phyloP scores from a whole-genome alignment of 768 basidiomycete species.

The Phanerochaete carnosa region DNA sequence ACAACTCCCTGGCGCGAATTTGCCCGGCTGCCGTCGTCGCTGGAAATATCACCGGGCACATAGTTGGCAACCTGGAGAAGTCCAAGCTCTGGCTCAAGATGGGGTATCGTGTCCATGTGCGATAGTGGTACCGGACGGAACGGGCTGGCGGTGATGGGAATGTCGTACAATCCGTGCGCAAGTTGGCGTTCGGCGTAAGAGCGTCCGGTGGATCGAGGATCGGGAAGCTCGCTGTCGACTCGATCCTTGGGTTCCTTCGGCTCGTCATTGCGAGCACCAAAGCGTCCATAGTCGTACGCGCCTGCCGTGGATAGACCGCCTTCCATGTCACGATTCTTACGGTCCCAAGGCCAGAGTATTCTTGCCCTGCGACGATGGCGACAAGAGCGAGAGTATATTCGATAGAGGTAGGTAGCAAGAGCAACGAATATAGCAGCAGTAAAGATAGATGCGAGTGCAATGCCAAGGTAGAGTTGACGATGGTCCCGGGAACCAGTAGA shows the following conservation, averaged over 20 bases:
- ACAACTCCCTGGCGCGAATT: constrained; percentile 24
- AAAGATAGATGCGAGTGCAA: constrained; percentile 22
- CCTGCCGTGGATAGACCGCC: neutral
- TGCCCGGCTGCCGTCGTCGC: constrained; percentile 26
- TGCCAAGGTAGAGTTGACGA: constrained; percentile 17
- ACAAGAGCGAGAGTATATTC: constrained; percentile 18
- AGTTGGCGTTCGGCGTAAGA: neutral
- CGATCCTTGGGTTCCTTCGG: neutral
- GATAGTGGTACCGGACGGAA: constrained; percentile 22
- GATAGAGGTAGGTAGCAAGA: constrained; percentile 23
- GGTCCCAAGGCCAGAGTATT: constrained; percentile 21
- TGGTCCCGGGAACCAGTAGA: neutral
- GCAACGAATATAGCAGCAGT: constrained; percentile 18
- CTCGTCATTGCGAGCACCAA: neutral
- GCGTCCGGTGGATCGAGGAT: neutral
- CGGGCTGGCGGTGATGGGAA: constrained; percentile 10
- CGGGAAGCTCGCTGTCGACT: neutral
- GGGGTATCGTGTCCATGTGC: constrained; percentile 23
- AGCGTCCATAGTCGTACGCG: neutral
- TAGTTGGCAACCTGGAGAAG: constrained; percentile 47
- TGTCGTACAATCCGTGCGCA: neutral
- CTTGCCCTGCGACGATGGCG: constrained; percentile 13
- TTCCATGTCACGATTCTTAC: constrained; percentile 7
- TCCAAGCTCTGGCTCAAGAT: constrained; percentile 35
- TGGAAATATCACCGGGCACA: constrained; percentile 40